Evolutionary conservation across 495 filamentous ascomycete genomes (phyloP).

Genomic region (Apiosordaria backusii): DNA sequence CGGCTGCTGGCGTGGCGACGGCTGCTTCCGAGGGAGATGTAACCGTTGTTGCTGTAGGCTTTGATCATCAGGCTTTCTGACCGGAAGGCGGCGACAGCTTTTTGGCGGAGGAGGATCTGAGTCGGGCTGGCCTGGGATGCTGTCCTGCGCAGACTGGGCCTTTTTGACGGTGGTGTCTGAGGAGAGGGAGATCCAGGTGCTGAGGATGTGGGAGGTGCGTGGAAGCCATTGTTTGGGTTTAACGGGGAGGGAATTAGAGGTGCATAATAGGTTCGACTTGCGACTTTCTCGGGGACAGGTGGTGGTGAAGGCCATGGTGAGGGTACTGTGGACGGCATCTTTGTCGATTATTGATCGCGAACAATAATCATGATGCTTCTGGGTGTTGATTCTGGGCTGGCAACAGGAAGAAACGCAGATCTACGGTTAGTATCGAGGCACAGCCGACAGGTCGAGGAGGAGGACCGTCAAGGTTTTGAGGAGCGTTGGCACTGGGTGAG

Average conservation of each 20-base stretch:
- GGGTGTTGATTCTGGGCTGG: not conserved
- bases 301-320: not conserved
- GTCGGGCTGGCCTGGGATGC: constrained; percentile 2
- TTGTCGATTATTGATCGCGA: not conserved
- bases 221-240: constrained; percentile 1
- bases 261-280: not conserved
- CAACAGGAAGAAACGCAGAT: not conserved
- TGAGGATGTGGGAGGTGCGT: not conserved
- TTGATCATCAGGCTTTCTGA: not conserved
- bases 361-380: not conserved
- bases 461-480: not conserved
- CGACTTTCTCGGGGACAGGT: not conserved
- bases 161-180: not conserved
- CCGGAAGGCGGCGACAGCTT: not conserved
- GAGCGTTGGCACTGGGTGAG: not conserved
- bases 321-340: not conserved
- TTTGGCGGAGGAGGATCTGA: not conserved
- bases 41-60: not conserved
- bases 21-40: not conserved
- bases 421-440: not conserved
- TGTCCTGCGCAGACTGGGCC: not conserved
- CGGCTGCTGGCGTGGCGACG: not conserved
- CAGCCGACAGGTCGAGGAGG: not conserved
- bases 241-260: not conserved
- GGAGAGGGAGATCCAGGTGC: not conserved